Conservation (phyloP, 108 stramenopile species). For the Phaeodactylum tricornutum region DNA sequence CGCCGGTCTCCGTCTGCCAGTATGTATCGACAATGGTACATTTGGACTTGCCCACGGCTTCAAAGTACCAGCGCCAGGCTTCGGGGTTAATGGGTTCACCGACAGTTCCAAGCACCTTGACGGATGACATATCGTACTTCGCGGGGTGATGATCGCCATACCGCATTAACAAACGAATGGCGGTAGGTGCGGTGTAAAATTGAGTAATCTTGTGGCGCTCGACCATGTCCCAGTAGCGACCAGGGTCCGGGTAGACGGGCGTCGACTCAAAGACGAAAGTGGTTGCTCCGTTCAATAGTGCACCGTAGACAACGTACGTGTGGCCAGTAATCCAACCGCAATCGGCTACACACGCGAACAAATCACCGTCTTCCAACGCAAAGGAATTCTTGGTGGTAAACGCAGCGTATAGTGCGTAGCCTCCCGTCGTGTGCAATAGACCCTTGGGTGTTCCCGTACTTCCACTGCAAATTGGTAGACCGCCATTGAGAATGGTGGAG, state of each 20-base stretch:
- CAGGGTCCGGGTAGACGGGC: slow-evolving; percentile 89
- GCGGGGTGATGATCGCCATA: slow-evolving; percentile 71
- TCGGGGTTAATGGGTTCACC: slow-evolving; percentile 99
- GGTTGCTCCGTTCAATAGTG: slow-evolving; percentile 85
- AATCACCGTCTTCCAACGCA: slow-evolving; percentile 64
- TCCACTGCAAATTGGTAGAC: no score
- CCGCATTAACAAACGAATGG: slow-evolving; percentile 95
- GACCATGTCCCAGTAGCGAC: slow-evolving; percentile 93
- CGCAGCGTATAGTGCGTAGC: slow-evolving; percentile 87
- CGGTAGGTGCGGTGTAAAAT: slow-evolving; percentile 91
- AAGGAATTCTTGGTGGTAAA: slow-evolving; percentile 82
- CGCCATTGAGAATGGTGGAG: no score
- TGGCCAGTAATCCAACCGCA: slow-evolving; percentile 98
- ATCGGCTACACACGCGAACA: slow-evolving; percentile 96
- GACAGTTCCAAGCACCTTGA: slow-evolving; percentile 90
- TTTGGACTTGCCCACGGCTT: slow-evolving; percentile 74
- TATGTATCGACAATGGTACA: slow-evolving; percentile 98
- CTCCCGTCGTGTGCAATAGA: slow-evolving; percentile 89
- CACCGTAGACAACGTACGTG: slow-evolving; percentile 96
- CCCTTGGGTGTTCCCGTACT: slow-evolving; percentile 95
- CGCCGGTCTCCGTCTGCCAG: slow-evolving; percentile 98
- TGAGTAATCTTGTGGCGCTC: slow-evolving; percentile 81
- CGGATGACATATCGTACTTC: slow-evolving; percentile 76
- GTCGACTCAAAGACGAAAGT: slow-evolving; percentile 93
- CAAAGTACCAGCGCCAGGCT: slow-evolving; percentile 98